Conservation (phyloP, 371 early-diverging fungal genomes). For the Lichtheimia ramosa region DNA sequence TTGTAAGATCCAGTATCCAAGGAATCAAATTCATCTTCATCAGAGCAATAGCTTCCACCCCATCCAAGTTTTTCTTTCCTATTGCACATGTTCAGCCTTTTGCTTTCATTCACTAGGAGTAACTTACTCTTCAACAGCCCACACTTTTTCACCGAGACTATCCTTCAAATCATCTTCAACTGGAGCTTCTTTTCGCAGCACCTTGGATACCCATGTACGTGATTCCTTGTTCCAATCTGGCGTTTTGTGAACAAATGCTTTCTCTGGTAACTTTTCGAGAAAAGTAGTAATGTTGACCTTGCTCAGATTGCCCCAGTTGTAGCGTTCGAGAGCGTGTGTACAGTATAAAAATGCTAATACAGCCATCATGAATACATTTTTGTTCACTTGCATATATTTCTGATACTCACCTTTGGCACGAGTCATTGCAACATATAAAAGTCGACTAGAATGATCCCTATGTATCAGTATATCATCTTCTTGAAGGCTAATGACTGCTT, state of each 20-base stretch:
- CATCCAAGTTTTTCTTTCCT: too few relatives aligned
- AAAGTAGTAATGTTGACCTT: not conserved
- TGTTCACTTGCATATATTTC: not conserved
- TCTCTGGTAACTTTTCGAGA: slow-evolving; percentile 6
- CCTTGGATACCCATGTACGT: slow-evolving; percentile 17
- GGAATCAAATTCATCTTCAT: not conserved
- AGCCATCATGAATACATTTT: not conserved
- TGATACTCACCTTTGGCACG: slow-evolving; percentile 17
- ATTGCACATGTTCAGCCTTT: too few relatives aligned
- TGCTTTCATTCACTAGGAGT: too few relatives aligned
- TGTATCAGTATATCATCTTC: not conserved
- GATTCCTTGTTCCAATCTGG: slow-evolving; percentile 10
- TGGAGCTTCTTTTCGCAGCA: not conserved
- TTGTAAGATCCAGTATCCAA: not conserved
- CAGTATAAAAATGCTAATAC: slow-evolving; percentile 15
- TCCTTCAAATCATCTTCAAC: not conserved
- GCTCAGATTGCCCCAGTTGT: slow-evolving; percentile 4
- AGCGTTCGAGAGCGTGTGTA: slow-evolving; percentile 9
- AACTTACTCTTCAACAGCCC: slow-evolving; percentile 1
- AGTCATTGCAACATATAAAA: slow-evolving; percentile 25
- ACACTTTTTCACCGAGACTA: slow-evolving; percentile 3
- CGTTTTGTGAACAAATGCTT: slow-evolving; percentile 1
- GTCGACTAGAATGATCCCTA: slow-evolving; percentile 10
- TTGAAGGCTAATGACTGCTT: slow-evolving; percentile 3
- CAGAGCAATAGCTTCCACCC: not conserved